These are phyloP conservation scores for Aspergillus haitiensis DNA, from an alignment of 495 filamentous ascomycete species.

Conservation along the genomic window DNA sequence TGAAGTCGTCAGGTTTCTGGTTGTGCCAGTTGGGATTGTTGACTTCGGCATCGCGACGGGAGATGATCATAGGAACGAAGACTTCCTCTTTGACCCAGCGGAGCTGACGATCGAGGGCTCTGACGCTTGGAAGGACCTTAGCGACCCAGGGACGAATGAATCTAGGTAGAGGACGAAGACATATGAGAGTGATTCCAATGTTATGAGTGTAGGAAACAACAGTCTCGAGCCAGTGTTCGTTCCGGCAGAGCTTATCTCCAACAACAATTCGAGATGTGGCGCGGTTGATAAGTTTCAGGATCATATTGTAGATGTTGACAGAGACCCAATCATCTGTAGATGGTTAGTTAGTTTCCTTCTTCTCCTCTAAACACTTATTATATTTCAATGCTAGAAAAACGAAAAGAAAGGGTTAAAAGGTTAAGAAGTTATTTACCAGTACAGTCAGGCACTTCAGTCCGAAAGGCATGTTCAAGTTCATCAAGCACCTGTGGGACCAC, in stretches of 20 bases:
- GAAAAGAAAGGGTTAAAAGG: slow-evolving; percentile 9
- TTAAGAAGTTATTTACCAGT: slow-evolving; percentile 16
- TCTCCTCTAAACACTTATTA: not conserved
- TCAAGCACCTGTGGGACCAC: slow-evolving; percentile 32
- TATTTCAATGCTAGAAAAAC: not conserved
- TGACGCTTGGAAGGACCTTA: slow-evolving; percentile 32
- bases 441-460: slow-evolving; percentile 27
- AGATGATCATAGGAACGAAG: slow-evolving; percentile 33
- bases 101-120: slow-evolving; percentile 26
- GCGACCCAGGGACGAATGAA: slow-evolving; percentile 38
- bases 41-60: slow-evolving; percentile 25
- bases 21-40: slow-evolving; percentile 19
- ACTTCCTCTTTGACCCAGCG: slow-evolving; percentile 30
- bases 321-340: slow-evolving; percentile 26
- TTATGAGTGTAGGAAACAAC: slow-evolving; percentile 57
- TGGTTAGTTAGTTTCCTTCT: not conserved
- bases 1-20: slow-evolving; percentile 38
- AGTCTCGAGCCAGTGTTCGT: slow-evolving; percentile 55
- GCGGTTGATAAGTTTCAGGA: slow-evolving; percentile 50
- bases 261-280: slow-evolving; percentile 59
- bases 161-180: slow-evolving; percentile 37
- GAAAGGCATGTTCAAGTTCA: slow-evolving; percentile 32
- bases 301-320: slow-evolving; percentile 28
- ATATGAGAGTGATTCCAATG: slow-evolving; percentile 35
- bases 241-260: slow-evolving; percentile 51